Conservation (phyloP, 2,329 filamentous ascomycete species). For the Colletotrichum truncatum region DNA sequence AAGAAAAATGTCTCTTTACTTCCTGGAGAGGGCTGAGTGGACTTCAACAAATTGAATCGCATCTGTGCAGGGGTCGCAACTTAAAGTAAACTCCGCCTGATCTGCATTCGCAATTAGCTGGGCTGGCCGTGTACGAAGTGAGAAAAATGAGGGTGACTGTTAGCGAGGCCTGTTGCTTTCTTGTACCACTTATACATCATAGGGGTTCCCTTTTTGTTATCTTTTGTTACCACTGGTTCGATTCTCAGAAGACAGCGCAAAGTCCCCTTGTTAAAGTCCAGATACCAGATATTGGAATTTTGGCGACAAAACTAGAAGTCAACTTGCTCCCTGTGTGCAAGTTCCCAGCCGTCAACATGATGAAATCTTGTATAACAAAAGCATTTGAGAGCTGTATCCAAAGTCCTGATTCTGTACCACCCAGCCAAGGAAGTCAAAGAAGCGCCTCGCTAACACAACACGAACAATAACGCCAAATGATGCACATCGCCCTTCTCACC, state of each 20-base stretch:
- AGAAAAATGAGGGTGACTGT: background rate
- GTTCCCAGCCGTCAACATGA: background rate
- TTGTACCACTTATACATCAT: background rate
- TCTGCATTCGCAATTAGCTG: background rate
- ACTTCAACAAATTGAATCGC: no score
- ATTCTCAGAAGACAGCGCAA: background rate
- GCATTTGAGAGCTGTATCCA: background rate
- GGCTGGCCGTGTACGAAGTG: background rate
- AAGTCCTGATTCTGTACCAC: background rate
- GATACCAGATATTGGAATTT: slow-evolving; percentile 1
- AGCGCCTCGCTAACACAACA: slow-evolving; percentile 1
- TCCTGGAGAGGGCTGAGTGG: no score
- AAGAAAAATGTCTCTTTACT: no score
- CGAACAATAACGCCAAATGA: background rate
- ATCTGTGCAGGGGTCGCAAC: no score
- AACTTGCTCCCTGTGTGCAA: background rate
- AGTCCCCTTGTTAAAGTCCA: slow-evolving; percentile 5
- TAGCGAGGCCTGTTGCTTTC: background rate
- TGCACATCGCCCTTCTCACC: background rate
- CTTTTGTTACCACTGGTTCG: background rate
- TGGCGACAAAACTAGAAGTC: background rate
- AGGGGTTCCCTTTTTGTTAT: background rate
- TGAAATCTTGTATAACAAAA: background rate
- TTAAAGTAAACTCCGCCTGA: background rate
- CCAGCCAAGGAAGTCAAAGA: background rate